Evolutionary conservation across 2,329 filamentous ascomycete genomes (phyloP), one percentile per base, ranked within the genome.

Genomic region (Ascochyta clinopodiicola): DNA sequence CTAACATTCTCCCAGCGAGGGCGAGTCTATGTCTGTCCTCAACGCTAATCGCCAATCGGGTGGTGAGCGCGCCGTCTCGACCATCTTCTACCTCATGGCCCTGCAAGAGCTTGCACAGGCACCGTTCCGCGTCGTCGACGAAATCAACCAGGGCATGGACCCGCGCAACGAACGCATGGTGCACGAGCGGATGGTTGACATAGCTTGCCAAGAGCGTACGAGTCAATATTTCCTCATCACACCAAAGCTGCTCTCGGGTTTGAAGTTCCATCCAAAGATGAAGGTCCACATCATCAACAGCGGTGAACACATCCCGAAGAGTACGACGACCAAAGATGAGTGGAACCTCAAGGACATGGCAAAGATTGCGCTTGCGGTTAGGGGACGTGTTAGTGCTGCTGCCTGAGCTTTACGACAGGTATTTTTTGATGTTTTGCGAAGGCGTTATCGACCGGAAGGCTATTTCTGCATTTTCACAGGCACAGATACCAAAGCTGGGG

Each of bases 61-160:
- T 68, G 95, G 95, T 61, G 95, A 99, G 79, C 89, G 95, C 56
- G 92, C 95, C 22, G 94, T 99, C 21, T 96, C 92, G 21, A 99
- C 95, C 13, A 96, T 98, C 71, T 99, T 98, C 83, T 99, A 96
- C 79, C 91, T 99, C 52, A 98, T 99, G 93, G 92, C 95, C 5
- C 85, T 99, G 24, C 95, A 99, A 75, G 91, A 91, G 44, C 88
- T 99, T 68, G 94, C 95, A 15, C 90, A 92, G 68, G 92, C 93
- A 3, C 95, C 95, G 1, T 99, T 99, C 84, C 92, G 95, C 47
- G 94, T 99, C 44, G 95, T 99, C 56, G 95, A 99, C 77, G 95
- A 99, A 79, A 99, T 99, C 82, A 99, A 99, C 73, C 95, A 99
- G 78, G 95, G 95, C 63, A 99, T 99, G 95, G 95, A 99, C 75